Conservation (phyloP, 2,329 filamentous ascomycete species). For the Sarocladium strictum region DNA sequence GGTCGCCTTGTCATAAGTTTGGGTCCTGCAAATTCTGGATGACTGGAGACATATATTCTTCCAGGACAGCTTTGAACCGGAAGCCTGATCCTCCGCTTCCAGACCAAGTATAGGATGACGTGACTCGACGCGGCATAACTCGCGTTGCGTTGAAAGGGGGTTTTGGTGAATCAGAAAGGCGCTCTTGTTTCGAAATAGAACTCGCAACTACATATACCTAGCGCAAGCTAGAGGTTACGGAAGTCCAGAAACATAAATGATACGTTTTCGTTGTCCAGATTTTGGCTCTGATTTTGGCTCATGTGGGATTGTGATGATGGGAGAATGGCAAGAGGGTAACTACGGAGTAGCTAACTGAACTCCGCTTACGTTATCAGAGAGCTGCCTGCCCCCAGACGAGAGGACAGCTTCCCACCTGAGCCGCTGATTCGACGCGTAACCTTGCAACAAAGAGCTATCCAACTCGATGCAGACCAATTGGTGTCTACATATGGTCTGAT, state of each 20-base stretch:
- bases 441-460: neutral
- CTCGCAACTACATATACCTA: neutral
- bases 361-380: constrained; percentile 3
- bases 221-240: neutral
- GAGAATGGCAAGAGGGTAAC: neutral
- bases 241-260: neutral
- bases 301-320: neutral
- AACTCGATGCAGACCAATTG: neutral
- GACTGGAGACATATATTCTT: no score
- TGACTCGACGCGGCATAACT: no score
- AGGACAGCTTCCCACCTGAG: constrained; percentile 1
- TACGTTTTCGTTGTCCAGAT: neutral
- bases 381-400: neutral
- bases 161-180: neutral
- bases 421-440: neutral
- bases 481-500: neutral
- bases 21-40: no score
- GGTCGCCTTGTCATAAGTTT: no score
- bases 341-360: neutral
- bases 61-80: no score
- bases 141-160: no score
- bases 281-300: no score
- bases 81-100: no score
- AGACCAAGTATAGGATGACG: no score
- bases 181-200: neutral